Evolutionary conservation across 2,329 filamentous ascomycete species (phyloP), one percentile per base, ranked within the genome.

Genomic region (Colletotrichum sp.): DNA sequence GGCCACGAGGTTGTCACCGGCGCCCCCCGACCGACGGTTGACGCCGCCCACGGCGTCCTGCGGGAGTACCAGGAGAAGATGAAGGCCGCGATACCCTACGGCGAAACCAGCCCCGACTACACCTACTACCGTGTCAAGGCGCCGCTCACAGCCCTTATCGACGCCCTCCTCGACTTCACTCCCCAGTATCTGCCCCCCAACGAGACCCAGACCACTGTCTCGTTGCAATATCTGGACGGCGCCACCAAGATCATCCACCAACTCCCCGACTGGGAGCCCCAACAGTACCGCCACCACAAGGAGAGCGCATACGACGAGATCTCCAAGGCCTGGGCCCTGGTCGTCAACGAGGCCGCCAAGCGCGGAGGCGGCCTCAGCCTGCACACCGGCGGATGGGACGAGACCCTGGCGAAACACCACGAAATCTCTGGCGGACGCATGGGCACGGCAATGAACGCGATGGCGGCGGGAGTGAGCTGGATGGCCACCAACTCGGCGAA

Each of bases 231-330:
- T 81, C 90, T 99, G 28, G 95, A 99, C 79, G 94, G 94, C 61
- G 96, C 94, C 74, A 99, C 97, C 36, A 93, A 96, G 78, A 92
- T 98, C 72, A 94, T 98, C 72, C 96, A 99, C 84, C 90, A 93
- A 52, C 89, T 99, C 58, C 97, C 97, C 4, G 92, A 98, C 81
- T 99, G 96, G 96, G 94, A 97, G 79, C 95, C 93, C 59, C 94
- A 94, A 75, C 92, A 95, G 77, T 94, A 98, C 86, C 96, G 96
- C 78, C 91, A 98, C 80, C 95, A 98, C 87, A 98, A 98, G 85
- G 94, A 98, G 78, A 95, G 95, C 77, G 96, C 96, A 8, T 99
- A 99, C 82, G 96, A 99, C 81, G 97, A 98, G 82, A 96, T 99
- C 77, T 94, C 95, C 30, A 95, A 94, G 81, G 97, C 97, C 2